Evolutionary conservation across 495 filamentous ascomycete species (phyloP).

Genomic region (Aspergillus panamensis): DNA sequence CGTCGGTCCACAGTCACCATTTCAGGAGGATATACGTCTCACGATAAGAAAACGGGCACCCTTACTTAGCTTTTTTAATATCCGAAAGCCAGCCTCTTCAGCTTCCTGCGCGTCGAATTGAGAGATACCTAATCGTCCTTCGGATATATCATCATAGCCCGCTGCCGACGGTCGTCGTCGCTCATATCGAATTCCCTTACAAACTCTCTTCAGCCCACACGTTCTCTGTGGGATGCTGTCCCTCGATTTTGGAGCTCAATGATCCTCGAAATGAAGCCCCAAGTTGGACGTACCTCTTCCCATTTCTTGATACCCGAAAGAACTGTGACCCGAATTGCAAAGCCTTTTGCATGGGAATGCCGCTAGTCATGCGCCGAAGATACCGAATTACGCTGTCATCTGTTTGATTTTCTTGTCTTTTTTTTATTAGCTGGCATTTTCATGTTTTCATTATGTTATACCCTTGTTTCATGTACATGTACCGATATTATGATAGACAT

Average conservation of each 20-base stretch:
- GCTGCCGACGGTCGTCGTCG: not conserved
- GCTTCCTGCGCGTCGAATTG: too few relatives aligned
- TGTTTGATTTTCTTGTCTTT: not conserved
- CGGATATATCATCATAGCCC: not conserved
- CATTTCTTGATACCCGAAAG: not conserved
- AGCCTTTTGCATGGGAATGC: not conserved
- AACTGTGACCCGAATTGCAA: not conserved
- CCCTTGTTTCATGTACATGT: conserved; percentile 16
- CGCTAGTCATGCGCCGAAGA: conserved; percentile 12
- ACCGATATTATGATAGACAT: conserved; percentile 17
- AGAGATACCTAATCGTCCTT: not conserved
- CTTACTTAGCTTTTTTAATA: not conserved
- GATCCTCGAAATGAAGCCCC: not conserved
- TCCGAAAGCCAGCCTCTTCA: not conserved
- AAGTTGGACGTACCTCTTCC: not conserved
- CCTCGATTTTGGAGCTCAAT: not conserved
- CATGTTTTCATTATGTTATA: conserved; percentile 9
- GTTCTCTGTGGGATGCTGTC: not conserved
- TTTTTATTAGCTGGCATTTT: not conserved
- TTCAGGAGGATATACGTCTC: not conserved
- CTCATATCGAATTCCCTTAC: not conserved
- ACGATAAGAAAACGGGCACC: not conserved
- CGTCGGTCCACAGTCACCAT: not conserved
- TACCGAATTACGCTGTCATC: not conserved
- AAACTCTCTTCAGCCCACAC: not conserved